Evolutionary conservation across 1,284 basidiomycete species (phyloP).

Genomic region (Amylostereum chailletii): DNA sequence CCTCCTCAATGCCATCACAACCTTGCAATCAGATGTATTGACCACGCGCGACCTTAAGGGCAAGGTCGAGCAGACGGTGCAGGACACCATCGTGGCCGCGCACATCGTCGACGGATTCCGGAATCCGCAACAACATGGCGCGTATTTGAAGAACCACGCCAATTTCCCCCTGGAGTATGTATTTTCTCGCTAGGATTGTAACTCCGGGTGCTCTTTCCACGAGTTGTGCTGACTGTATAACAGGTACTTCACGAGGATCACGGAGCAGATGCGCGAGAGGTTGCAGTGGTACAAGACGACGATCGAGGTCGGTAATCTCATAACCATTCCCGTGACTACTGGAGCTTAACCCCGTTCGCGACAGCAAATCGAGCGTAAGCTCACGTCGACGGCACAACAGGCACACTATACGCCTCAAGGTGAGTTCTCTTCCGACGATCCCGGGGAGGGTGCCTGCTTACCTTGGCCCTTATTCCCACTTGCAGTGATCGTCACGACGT

Average conservation of each 20-base stretch:
- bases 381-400: slow-evolving; percentile 55
- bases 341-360: background rate
- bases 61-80: slow-evolving; percentile 67
- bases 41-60: slow-evolving; percentile 59
- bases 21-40: slow-evolving; percentile 58
- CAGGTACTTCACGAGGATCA: slow-evolving; percentile 69
- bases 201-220: background rate
- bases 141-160: slow-evolving; percentile 64
- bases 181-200: background rate
- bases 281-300: slow-evolving; percentile 71
- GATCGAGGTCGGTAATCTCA: slow-evolving; percentile 51
- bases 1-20: slow-evolving; percentile 48
- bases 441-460: background rate
- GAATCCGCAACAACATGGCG: slow-evolving; percentile 58
- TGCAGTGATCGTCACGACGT: slow-evolving; percentile 58
- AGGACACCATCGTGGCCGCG: slow-evolving; percentile 67
- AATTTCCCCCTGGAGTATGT: slow-evolving; percentile 77
- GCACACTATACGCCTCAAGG: slow-evolving; percentile 69
- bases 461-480: background rate
- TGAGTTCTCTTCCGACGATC: slow-evolving; percentile 20
- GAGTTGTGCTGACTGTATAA: background rate
- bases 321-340: background rate
- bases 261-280: slow-evolving; percentile 62
- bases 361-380: slow-evolving; percentile 77
- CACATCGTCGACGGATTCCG: slow-evolving; percentile 69